Base-by-base conservation (phyloP, 164 flowering plant species). In the Liquidambar formosana region DNA sequence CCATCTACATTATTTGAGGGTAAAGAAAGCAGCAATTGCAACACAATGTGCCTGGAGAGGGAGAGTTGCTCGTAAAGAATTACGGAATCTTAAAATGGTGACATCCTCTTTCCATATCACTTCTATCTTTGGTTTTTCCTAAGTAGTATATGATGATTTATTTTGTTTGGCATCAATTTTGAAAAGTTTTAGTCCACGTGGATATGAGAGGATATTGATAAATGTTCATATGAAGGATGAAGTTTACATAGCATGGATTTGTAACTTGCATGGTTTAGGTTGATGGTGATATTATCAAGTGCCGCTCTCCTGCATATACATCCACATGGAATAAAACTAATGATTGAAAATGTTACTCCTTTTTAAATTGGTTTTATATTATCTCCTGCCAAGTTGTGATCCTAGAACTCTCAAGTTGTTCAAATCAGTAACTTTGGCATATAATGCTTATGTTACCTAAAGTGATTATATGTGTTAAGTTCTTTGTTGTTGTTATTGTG, bases 11-110 rank as follows among this genome's bases (percentile, higher is more conserved):
- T 86, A 76, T 62, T 10, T 64, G 52, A 65, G 70, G 71, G 26
- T 70, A 65, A 86, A 70, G 76, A 77, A 72, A 76, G 88, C 85
- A 18, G 80, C 89, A 75, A 66, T 85, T 48, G 41, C 61, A 5
- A 60, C 70, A 23, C 88, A 86, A 65, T 80, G 85, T 72, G 86
- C 76, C 41, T 82, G 82, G 78, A 82, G 89, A 71, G 83, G 59
- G 59, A 73, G 23, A 67, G 64, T 74, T 56, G 90, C 88, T 49
- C 77, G 86, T n/a, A 73, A 54, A 71, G 90, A 84, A 75, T 68
- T 86, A 43, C 70, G 75, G 46, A 67, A 75, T 63, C 88, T 82
- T 69, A 84, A 82, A 73, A 77, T 78, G 86, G 90, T 84, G 46
- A 72, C 16, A 18, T 27, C 46, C 57, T 53, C 61, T 33, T 64